These are phyloP conservation scores for Pyricularia sp. DNA, from an alignment of 2,329 filamentous ascomycete species.

Conservation along the genomic window DNA sequence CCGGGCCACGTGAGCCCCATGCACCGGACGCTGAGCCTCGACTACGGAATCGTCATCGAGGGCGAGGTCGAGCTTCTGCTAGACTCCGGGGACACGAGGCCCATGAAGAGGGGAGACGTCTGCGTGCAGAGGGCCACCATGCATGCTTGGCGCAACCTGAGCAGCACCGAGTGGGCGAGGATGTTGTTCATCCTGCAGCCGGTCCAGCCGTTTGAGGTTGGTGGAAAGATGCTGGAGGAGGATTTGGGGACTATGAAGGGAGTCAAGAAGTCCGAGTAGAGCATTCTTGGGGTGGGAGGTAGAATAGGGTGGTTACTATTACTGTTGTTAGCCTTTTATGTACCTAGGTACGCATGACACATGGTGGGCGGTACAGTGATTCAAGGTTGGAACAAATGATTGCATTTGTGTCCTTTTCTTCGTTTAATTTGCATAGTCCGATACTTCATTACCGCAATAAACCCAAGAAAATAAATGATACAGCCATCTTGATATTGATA, in stretches of 20 bases:
- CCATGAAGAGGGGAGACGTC: conserved; percentile 32
- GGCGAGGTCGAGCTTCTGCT: conserved; percentile 33
- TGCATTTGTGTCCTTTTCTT: no score
- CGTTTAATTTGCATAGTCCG: no score
- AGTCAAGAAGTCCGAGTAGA: conserved; percentile 4
- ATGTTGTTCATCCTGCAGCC: conserved; percentile 30
- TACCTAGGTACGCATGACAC: background rate
- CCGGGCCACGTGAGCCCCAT: conserved; percentile 9
- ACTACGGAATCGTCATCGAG: conserved; percentile 31
- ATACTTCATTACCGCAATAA: background rate
- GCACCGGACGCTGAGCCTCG: conserved; percentile 13
- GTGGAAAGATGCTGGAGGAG: conserved; percentile 14
- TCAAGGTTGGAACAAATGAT: background rate
- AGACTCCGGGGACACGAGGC: conserved; percentile 30
- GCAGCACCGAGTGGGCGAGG: conserved; percentile 32
- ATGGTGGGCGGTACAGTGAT: background rate
- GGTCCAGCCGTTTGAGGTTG: conserved; percentile 7
- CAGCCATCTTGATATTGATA: background rate
- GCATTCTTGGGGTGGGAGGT: background rate
- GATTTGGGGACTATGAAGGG: conserved; percentile 22
- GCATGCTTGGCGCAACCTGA: conserved; percentile 32
- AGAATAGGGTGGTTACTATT: background rate
- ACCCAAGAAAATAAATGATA: background rate
- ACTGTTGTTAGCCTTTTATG: background rate
- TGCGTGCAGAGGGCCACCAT: conserved; percentile 34